Evolutionary conservation across 2,329 filamentous ascomycete species (phyloP).

Genomic region (Venturia asperata): DNA sequence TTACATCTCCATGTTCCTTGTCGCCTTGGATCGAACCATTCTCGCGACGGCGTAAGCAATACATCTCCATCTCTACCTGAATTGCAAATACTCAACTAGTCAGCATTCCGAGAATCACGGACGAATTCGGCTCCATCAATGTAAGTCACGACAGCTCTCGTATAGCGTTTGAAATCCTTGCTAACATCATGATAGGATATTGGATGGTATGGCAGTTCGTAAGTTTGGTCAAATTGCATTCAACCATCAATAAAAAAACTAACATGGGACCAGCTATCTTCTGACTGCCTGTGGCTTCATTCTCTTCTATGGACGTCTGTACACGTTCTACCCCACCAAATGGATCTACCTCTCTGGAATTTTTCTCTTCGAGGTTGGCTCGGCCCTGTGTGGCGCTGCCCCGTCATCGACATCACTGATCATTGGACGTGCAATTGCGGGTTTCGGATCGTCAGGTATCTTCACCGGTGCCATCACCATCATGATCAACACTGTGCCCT

Average conservation of each 20-base stretch:
- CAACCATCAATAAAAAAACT: background rate
- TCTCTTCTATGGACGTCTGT: conserved; percentile 20
- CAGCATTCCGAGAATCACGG: conserved; percentile 22
- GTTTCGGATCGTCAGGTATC: conserved; percentile 22
- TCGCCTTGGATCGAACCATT: conserved; percentile 22
- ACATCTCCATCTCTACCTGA: too few species aligned
- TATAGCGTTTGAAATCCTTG: background rate
- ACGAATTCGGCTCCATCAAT: conserved; percentile 23
- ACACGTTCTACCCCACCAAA: conserved; percentile 21
- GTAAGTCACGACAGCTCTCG: conserved; percentile 20
- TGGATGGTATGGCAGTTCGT: conserved; percentile 20
- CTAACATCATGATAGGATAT: conserved; percentile 11
- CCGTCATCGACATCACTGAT: conserved; percentile 22
- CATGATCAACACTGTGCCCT: conserved; percentile 20
- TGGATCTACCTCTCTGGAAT: conserved; percentile 19
- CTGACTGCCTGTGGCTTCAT: conserved; percentile 19
- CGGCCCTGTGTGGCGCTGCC: conserved; percentile 21
- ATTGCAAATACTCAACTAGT: too few species aligned
- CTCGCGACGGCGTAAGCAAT: conserved; percentile 20
- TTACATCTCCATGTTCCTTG: conserved; percentile 20
- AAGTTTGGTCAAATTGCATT: background rate
- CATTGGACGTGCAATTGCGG: conserved; percentile 23
- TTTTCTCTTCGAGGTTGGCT: conserved; percentile 22
- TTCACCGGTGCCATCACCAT: conserved; percentile 22
- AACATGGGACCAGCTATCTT: conserved; percentile 13